These are phyloP conservation scores for Brassica incana DNA, from an alignment of 345 rosid species.

Conservation along the genomic window DNA sequence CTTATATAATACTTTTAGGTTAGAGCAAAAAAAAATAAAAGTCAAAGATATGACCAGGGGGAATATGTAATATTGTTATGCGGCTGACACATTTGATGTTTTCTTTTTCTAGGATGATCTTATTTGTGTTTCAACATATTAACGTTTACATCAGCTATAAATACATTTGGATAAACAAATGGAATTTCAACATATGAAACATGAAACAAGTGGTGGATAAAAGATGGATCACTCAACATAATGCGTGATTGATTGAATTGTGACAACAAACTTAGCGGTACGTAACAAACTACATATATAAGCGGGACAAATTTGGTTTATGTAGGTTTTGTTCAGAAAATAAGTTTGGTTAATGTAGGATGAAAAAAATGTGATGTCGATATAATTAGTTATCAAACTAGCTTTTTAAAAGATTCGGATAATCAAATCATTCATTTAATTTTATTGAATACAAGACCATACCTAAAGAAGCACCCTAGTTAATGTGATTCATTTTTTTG, in stretches of 20 bases:
- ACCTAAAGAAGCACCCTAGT: background rate
- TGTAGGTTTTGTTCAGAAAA: background rate
- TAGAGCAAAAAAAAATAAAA: background rate
- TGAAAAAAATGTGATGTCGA: background rate
- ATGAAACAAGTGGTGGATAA: background rate
- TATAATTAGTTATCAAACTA: background rate
- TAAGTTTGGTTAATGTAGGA: background rate
- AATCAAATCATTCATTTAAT: background rate
- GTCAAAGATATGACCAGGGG: constrained; percentile 34
- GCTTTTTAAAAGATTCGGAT: background rate
- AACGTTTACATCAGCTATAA: constrained; percentile 17
- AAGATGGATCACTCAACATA: constrained; percentile 1
- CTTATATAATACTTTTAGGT: background rate
- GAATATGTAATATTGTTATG: constrained; percentile 12
- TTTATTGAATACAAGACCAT: background rate
- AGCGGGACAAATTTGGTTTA: background rate
- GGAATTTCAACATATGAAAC: background rate
- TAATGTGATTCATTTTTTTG: background rate
- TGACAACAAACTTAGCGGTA: background rate
- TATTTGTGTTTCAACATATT: background rate
- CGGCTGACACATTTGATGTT: constrained; percentile 18
- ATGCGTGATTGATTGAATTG: background rate
- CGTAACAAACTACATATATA: background rate
- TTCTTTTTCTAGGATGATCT: constrained; percentile 19
- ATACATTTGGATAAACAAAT: constrained; percentile 12